Evolutionary conservation across 306 rosid genomes (phyloP), one percentile per base, ranked within the genome.

Genomic region (Lithocarpus polystachyus): DNA sequence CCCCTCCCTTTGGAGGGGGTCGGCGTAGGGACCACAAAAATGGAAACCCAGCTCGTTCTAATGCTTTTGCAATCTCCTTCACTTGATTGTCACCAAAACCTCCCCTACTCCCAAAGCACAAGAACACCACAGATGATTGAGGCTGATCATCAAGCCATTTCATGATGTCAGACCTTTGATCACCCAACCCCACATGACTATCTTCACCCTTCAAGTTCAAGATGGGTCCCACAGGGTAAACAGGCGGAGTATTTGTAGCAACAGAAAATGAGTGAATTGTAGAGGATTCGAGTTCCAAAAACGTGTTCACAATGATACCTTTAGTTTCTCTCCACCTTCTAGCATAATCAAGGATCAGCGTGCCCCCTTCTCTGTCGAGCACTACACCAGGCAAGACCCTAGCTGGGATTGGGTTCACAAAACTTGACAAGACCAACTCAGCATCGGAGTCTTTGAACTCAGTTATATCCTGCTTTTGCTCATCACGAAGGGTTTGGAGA

Each of bases 61-160:
- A 72, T 3, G 73, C 90, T 0, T 1, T 0, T 4, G 89, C 89
- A 0, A 83, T 83, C 73, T 88, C 91, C 54, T 26, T 83, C 72
- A 80, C 86, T 52, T 85, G 87, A 1, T 81, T 81, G 37, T 24
- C 77, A 19, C 18, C 3, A 5, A 88, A 83, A 40, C 81, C 54
- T 75, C 87, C 91, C 81, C 10, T 24, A 74, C 89, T 85, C 64
- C 89, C 91, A 17, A 88, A 89, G 79, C 92, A 89, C 20, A 93
- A 59, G 82, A 87, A 91, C 22, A 91, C 22, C 8, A 93, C 94
- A 0, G 96, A 93, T 2, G 76, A 79, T 26, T 68, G 81, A 24
- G 92, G 89, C 77, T 90, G 94, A 4, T 77, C 43, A 33, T 93
- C 90, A 4, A 93, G 90, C 97, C 97, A 92, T 3, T 74, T 55